A percentile compares a stretch with the other conserved stretches of the same genome.
These are phyloP conservation scores for Aspergillus sp. DNA, from an alignment of 2,329 filamentous ascomycete species.

Conservation along the genomic window DNA sequence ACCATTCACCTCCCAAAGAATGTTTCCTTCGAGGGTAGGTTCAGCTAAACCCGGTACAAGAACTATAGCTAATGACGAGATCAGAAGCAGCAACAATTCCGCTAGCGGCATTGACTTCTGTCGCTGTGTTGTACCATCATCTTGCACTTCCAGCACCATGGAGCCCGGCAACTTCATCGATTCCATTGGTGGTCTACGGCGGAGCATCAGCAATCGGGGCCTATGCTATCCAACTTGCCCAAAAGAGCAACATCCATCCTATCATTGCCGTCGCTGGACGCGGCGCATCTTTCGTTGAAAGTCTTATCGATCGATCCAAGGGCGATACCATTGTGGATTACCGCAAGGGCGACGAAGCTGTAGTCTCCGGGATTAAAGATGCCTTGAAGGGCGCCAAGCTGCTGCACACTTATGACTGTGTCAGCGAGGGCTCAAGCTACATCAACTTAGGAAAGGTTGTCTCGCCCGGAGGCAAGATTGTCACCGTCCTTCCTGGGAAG, in stretches of 20 bases:
- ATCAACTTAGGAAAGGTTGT: conserved; percentile 8
- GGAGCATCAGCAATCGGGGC: conserved; percentile 57
- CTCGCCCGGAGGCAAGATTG: conserved; percentile 14
- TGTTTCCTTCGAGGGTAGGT: conserved; percentile 53
- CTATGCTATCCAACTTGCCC: conserved; percentile 59
- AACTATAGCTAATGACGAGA: neutral
- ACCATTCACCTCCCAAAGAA: conserved; percentile 56
- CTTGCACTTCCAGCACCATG: conserved; percentile 53
- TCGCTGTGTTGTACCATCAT: conserved; percentile 50
- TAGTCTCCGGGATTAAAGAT: conserved; percentile 47
- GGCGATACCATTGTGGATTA: conserved; percentile 64
- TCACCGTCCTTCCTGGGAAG: conserved; percentile 8
- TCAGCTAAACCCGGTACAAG: neutral
- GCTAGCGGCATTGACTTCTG: conserved; percentile 56
- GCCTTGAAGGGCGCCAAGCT: conserved; percentile 23
- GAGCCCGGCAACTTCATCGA: conserved; percentile 35
- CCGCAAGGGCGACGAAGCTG: conserved; percentile 54
- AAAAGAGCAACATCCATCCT: conserved; percentile 58
- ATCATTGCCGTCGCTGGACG: conserved; percentile 61
- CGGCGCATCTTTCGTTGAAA: conserved; percentile 52
- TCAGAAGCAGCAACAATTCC: conserved; percentile 58
- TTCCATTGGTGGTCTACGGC: conserved; percentile 51
- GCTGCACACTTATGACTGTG: neutral
- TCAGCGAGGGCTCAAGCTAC: conserved; percentile 15
- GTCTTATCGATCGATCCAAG: conserved; percentile 52